Evolutionary conservation across 2,329 filamentous ascomycete species (phyloP), one percentile per base, ranked within the genome.

Genomic region (Sclerotinia subarctica): DNA sequence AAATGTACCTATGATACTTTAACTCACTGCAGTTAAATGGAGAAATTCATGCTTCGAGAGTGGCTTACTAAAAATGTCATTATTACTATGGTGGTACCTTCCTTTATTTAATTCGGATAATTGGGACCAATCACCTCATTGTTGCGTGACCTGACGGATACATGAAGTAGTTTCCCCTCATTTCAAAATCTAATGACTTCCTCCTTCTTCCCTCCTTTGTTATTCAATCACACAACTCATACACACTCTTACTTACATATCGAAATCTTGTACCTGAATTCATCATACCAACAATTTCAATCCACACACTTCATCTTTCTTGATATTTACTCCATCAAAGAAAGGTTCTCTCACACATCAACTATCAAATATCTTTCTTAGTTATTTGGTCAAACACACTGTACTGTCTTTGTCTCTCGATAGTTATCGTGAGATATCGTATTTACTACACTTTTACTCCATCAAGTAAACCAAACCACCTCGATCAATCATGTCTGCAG

Each of bases 401-500:
- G 49, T 21, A 24, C 35, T 49, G 19, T 49, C 57, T 60, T 57
- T 47, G 38, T 60, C 57, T 60, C 44, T 49, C 26, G 57, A 60
- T 47, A 3, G 15, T 17, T 1, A 47, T 60, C 57, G 42, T 49
- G 51, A 64, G 62, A 54, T 64, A 52, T 51, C 47, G 44, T 68
- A 26, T 57, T 3, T 17, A 29, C 29, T 38, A 8, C 47, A 8
- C n/a, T 44, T 64, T 64, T 42, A 21, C 32, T 53, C 4, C 62
- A 26, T 54, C 35, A 29, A 42, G 47, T 44, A 38, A 51, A 53
- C 2, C 32, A 42, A 64, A 11, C 32, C 42, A 54, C 2, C 47
- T 21, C 46, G 5, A 44, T 26, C 60, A 49, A 65, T 29, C 78
- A 87, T 89, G 86, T 82, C 86, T 76, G 81, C 83, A 72, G 73